A percentile compares a stretch with the other conserved stretches of the same genome.
phyloP scores from a whole-genome alignment of 2,329 filamentous ascomycete species.

The Trichophyton mentagrophytes region DNA sequence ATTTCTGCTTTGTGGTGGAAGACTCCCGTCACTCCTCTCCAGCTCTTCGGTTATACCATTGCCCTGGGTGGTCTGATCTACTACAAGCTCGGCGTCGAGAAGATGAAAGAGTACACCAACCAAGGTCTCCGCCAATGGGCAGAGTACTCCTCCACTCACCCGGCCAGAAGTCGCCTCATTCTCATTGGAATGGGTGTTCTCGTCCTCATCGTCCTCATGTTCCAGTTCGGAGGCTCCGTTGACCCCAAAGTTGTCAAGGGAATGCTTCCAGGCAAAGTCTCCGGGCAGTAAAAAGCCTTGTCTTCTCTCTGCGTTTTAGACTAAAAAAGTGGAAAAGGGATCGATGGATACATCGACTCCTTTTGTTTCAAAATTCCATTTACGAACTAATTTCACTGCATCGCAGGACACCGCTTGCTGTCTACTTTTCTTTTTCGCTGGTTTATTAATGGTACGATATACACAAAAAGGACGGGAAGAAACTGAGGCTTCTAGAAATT shows the following conservation, averaged over 20 bases:
- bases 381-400: background rate
- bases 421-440: background rate
- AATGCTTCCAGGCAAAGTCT: constrained; percentile 6
- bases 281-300: background rate
- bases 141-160: constrained; percentile 67
- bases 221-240: constrained; percentile 10
- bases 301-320: background rate
- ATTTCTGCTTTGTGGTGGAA: constrained; percentile 67
- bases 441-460: constrained; percentile 1
- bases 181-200: constrained; percentile 28
- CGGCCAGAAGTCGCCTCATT: constrained; percentile 64
- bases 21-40: constrained; percentile 56
- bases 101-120: constrained; percentile 64
- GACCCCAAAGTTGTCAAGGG: constrained; percentile 10
- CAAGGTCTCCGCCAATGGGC: constrained; percentile 68
- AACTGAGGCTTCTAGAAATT: background rate
- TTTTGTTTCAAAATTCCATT: background rate
- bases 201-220: constrained; percentile 10
- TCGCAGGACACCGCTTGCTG: background rate
- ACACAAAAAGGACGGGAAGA: background rate
- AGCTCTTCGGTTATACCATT: constrained; percentile 65
- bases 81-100: constrained; percentile 62
- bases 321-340: background rate
- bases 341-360: background rate
- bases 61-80: constrained; percentile 53